These are phyloP conservation scores for Ampelocalamus luodianensis DNA, from an alignment of 176 grass and related monocot species.

Conservation along the genomic window DNA sequence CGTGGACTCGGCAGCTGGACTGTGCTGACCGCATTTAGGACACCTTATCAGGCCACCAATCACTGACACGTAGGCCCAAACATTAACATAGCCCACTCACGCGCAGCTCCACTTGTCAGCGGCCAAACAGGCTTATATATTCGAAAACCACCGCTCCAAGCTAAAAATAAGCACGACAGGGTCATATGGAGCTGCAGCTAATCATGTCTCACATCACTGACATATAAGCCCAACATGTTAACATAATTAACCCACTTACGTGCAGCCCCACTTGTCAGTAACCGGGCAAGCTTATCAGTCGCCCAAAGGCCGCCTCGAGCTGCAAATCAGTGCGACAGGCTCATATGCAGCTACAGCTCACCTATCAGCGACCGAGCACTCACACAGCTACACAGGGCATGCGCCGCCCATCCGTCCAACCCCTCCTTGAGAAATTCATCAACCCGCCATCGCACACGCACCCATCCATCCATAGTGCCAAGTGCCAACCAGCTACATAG, in stretches of 20 bases:
- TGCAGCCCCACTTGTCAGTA: not conserved
- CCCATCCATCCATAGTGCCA: slow-evolving; percentile 3
- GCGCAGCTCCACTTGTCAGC: slow-evolving; percentile 20
- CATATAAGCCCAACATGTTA: not conserved
- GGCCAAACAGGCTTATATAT: not conserved
- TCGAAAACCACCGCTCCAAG: not conserved
- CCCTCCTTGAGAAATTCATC: not conserved
- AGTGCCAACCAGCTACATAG: slow-evolving; percentile 19
- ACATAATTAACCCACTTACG: not conserved
- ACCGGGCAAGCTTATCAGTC: not conserved
- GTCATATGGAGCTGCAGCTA: slow-evolving; percentile 3
- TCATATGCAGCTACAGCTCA: slow-evolving; percentile 30
- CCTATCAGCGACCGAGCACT: not conserved
- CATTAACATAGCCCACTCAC: slow-evolving; percentile 30
- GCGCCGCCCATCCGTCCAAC: not conserved
- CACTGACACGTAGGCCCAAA: slow-evolving; percentile 15
- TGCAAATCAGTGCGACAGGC: too few species aligned
- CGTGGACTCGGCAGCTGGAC: slow-evolving; percentile 49
- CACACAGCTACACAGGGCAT: not conserved
- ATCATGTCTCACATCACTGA: slow-evolving; percentile 21
- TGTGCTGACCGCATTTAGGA: slow-evolving; percentile 42
- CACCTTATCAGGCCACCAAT: slow-evolving; percentile 45
- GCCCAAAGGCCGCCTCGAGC: not conserved
- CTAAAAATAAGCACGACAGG: not conserved
- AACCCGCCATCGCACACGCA: not conserved